phyloP scores from a whole-genome alignment of 495 filamentous ascomycete species.

The Xylaria sp. region DNA sequence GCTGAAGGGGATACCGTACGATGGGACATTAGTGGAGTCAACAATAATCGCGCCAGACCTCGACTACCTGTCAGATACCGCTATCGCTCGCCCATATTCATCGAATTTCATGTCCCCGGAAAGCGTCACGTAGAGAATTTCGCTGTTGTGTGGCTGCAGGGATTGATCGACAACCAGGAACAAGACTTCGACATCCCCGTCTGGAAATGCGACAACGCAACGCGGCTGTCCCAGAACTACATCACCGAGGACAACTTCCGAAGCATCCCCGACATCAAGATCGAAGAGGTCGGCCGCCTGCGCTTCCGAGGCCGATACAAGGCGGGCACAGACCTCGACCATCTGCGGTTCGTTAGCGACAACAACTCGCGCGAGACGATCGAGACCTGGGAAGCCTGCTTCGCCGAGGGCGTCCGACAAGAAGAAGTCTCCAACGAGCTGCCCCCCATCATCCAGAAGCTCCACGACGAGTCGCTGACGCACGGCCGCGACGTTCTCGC shows the following conservation, averaged over 20 bases:
- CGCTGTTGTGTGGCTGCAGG: slow-evolving; percentile 84
- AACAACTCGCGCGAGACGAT: slow-evolving; percentile 91
- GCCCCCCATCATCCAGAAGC: slow-evolving; percentile 66
- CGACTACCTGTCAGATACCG: slow-evolving; percentile 86
- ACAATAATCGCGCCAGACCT: slow-evolving; percentile 60
- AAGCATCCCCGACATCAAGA: slow-evolving; percentile 69
- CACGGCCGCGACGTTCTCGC: slow-evolving; percentile 81
- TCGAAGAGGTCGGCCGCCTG: slow-evolving; percentile 77
- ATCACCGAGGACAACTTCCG: slow-evolving; percentile 75
- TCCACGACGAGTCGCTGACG: slow-evolving; percentile 81
- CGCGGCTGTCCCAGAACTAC: slow-evolving; percentile 86
- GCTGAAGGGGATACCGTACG: slow-evolving; percentile 66
- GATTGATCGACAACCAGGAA: slow-evolving; percentile 79
- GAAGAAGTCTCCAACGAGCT: slow-evolving; percentile 71
- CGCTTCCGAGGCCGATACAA: slow-evolving; percentile 82
- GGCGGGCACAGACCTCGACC: slow-evolving; percentile 88
- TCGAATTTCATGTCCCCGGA: slow-evolving; percentile 77
- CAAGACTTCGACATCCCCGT: slow-evolving; percentile 82
- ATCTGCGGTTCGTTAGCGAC: slow-evolving; percentile 80
- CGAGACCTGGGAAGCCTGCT: slow-evolving; percentile 92
- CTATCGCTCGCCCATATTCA: slow-evolving; percentile 85
- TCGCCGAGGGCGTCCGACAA: slow-evolving; percentile 79
- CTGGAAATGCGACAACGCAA: slow-evolving; percentile 76
- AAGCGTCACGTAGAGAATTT: slow-evolving; percentile 76
- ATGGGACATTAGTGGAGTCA: slow-evolving; percentile 70